These are phyloP conservation scores for Alternaria burnsii DNA, from an alignment of 2,329 filamentous ascomycete genomes.

Conservation along the genomic window DNA sequence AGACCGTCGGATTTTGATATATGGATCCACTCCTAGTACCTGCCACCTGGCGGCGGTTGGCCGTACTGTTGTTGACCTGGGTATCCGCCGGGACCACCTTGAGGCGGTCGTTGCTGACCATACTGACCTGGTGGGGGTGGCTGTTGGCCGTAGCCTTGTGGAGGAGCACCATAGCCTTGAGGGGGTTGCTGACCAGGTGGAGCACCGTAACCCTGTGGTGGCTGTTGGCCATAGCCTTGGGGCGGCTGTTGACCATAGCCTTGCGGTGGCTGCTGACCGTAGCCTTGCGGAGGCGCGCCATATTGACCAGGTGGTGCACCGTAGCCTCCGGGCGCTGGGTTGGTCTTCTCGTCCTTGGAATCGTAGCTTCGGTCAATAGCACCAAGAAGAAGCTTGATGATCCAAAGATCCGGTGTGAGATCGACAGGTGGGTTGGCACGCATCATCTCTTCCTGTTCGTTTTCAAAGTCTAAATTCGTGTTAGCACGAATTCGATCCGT, in stretches of 20 bases:
- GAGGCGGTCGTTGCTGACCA: slow-evolving; percentile 31
- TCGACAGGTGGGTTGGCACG: slow-evolving; percentile 68
- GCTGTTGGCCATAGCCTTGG: slow-evolving; percentile 13
- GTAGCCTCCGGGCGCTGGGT: slow-evolving; percentile 47
- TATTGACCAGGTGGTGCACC: slow-evolving; percentile 46
- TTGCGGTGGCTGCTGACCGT: slow-evolving; percentile 26
- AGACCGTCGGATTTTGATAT: neutral
- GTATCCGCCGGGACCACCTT: slow-evolving; percentile 32
- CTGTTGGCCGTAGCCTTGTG: slow-evolving; percentile 24
- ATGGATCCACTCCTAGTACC: slow-evolving; percentile 18
- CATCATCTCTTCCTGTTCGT: slow-evolving; percentile 72
- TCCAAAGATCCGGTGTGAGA: slow-evolving; percentile 71
- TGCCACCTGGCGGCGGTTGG: slow-evolving; percentile 29
- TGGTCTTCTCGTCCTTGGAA: slow-evolving; percentile 68
- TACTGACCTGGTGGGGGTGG: slow-evolving; percentile 25
- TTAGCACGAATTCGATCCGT: slow-evolving; percentile 11
- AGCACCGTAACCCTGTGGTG: slow-evolving; percentile 16
- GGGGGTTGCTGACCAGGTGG: slow-evolving; percentile 23
- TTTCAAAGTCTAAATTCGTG: slow-evolving; percentile 65
- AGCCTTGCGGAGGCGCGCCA: slow-evolving; percentile 30
- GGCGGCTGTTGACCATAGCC: slow-evolving; percentile 10
- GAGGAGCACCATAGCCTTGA: slow-evolving; percentile 28
- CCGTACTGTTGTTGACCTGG: slow-evolving; percentile 36
- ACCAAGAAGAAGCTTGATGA: slow-evolving; percentile 72
- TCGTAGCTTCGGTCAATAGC: slow-evolving; percentile 73